These are phyloP conservation scores for Acmispon strigosus DNA, from an alignment of 306 rosid genomes.

Conservation along the genomic window DNA sequence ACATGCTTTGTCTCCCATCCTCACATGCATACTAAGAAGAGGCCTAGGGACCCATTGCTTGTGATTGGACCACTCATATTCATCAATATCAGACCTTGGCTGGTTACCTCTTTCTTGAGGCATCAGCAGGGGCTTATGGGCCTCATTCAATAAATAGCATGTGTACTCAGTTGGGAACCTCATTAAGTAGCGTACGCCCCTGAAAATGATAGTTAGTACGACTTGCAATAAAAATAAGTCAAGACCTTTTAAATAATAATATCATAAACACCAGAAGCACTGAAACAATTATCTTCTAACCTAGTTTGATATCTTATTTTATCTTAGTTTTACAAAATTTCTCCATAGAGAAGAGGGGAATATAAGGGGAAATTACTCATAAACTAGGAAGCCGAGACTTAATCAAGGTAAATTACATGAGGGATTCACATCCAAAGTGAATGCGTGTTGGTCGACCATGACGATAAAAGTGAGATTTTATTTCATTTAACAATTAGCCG, in stretches of 20 bases:
- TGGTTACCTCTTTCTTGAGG: constrained; percentile 27
- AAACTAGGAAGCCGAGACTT: too few species aligned
- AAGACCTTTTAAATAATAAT: background rate
- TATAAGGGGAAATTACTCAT: too few species aligned
- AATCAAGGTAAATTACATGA: too few species aligned
- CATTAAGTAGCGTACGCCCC: constrained; percentile 85
- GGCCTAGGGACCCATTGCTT: constrained; percentile 76
- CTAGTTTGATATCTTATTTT: background rate
- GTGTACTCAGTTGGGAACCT: constrained; percentile 69
- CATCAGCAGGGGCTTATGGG: constrained; percentile 34
- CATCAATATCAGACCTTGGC: constrained; percentile 45
- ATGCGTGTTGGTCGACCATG: too few species aligned
- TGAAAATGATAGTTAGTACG: constrained; percentile 20
- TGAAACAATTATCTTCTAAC: background rate
- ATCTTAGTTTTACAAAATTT: background rate
- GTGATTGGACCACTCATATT: constrained; percentile 73
- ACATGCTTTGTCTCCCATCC: constrained; percentile 90
- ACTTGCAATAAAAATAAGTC: background rate
- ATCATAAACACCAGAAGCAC: background rate
- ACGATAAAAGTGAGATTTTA: too few species aligned
- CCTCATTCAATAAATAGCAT: constrained; percentile 61
- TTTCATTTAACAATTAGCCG: too few species aligned
- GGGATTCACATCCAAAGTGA: too few species aligned
- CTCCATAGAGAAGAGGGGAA: background rate
- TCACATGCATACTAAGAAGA: constrained; percentile 74